Conservation (phyloP, 306 rosid species). For the apple (Malus domestica) region ASM211411v1 NC_041794.1:33675501-33676000, state of each 20-base stretch:
- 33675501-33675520: slow-evolving; percentile 82
- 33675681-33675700: too few relatives aligned
- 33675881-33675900: too few relatives aligned
- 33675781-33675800: not conserved
- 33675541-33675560: slow-evolving; percentile 68
- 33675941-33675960: too few relatives aligned
- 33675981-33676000: too few relatives aligned
- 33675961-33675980: too few relatives aligned
- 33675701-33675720: not conserved
- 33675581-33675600: slow-evolving; percentile 73
- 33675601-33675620: slow-evolving; percentile 49
- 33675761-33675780: not conserved
- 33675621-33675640: too few relatives aligned
- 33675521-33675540: slow-evolving; percentile 61
- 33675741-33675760: not conserved
- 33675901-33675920: too few relatives aligned
- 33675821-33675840: not conserved
- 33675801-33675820: not conserved
- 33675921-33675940: too few relatives aligned
- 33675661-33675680: too few relatives aligned
- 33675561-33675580: slow-evolving; percentile 67
- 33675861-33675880: too few relatives aligned
- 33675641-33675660: too few relatives aligned
- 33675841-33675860: too few relatives aligned
- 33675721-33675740: not conserved